Base-by-base conservation (phyloP, 129 eudicot genomes). In the Lactuca sativa region DNA sequence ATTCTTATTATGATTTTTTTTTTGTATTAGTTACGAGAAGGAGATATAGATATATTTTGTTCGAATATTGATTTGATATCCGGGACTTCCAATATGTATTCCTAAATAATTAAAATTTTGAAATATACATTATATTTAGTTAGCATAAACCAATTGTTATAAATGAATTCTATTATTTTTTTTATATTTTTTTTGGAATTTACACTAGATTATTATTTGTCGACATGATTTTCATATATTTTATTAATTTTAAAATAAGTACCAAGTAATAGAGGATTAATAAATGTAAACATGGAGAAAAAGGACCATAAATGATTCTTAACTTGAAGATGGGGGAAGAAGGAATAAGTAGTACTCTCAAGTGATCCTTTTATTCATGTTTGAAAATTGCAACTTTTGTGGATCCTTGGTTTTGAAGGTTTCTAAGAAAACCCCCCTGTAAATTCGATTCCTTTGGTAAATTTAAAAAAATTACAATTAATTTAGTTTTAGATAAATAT, bases 281-380 rank as follows among this genome's bases (percentile, higher is more conserved):
- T 0, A 14, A 6, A 56, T 43, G 4, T 6, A 44, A 58, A 64
- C 33, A 48, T 8, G 16, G 33, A 48, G 74, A 37, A n/a, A 62
- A 69, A 62, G 64, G 36, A 52, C 30, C 30, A 53, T 16, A 37
- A 77, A 55, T 69, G 76, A 77, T 77, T 59, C 76, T 70, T 77
- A 69, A 70, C 81, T 69, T 77, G 71, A 47, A 62, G 70, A 69
- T 62, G 74, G 81, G 71, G 81, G 65, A 70, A 77, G 76, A 63
- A 51, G 61, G 76, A 77, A 56, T 43, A 64, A 56, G 72, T 57
- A 36, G 76, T 41, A 31, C 57, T 40, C 60, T 77, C 71, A 70
- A 54, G 81, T 54, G 51, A 76, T 76, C 59, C 81, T 62, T 76
- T 77, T 55, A 61, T 77, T 62, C 53, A 69, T 77, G 76, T 44